Conservation (phyloP, 768 basidiomycete genomes). For the Leucosporidium scottii region DNA sequence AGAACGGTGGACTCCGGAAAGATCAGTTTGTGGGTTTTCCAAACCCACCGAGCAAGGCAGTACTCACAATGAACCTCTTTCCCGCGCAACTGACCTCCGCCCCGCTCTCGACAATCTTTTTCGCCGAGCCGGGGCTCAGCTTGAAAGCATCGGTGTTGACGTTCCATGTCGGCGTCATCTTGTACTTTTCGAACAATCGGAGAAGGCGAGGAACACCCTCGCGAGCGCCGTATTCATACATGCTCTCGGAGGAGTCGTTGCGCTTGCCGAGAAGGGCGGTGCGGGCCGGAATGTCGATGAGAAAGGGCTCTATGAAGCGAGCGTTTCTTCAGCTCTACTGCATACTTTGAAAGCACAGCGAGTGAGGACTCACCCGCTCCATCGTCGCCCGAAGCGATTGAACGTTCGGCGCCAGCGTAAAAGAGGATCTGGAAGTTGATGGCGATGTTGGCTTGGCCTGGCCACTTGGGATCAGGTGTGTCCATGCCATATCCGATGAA, state of each 20-base stretch:
- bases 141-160: constrained; percentile 32
- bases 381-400: constrained; percentile 17
- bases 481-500: constrained; percentile 36
- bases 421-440: constrained; percentile 32
- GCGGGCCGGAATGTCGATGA: constrained; percentile 3
- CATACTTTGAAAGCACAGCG: no score
- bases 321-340: no score
- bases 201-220: constrained; percentile 19
- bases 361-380: neutral
- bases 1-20: no score
- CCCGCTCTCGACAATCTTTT: constrained; percentile 29
- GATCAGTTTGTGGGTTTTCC: no score
- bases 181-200: constrained; percentile 11
- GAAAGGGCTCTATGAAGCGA: neutral
- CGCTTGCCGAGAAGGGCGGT: constrained; percentile 12
- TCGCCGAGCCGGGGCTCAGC: constrained; percentile 32
- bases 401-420: constrained; percentile 8
- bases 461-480: constrained; percentile 36
- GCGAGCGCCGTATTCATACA: constrained; percentile 20
- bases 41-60: no score
- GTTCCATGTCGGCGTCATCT: constrained; percentile 30
- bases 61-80: constrained; percentile 24
- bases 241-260: constrained; percentile 22
- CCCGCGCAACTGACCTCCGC: constrained; percentile 33
- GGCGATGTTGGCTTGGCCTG: constrained; percentile 35